phyloP scores from a whole-genome alignment of 805 yeast genomes.

The Saccharomycopsis sp. region DNA sequence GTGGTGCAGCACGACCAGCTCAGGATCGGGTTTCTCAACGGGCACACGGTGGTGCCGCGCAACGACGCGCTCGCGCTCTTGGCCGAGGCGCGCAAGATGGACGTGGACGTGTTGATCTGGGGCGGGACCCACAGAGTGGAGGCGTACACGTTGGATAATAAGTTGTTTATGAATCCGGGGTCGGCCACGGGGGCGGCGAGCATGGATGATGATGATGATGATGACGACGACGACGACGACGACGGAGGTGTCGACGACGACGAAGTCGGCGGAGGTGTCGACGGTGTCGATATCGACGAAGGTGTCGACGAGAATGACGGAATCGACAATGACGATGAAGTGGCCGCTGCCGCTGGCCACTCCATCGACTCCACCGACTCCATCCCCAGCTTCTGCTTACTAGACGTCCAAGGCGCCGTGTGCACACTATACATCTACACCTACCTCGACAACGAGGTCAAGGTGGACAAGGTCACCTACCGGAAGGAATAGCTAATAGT shows the following conservation, averaged over 20 bases:
- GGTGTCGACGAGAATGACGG: constrained; percentile 4
- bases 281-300: neutral
- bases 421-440: constrained; percentile 85
- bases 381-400: constrained; percentile 81
- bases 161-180: constrained; percentile 93
- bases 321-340: constrained; percentile 2
- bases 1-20: constrained; percentile 63
- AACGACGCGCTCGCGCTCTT: constrained; percentile 79
- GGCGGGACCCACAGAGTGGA: constrained; percentile 92
- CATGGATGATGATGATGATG: constrained; percentile 52
- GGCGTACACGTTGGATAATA: constrained; percentile 86
- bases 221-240: constrained; percentile 36
- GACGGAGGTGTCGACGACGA: constrained; percentile 22
- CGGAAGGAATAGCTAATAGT: constrained; percentile 48
- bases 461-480: constrained; percentile 79
- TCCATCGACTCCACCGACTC: constrained; percentile 22
- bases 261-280: constrained; percentile 10
- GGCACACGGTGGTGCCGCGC: constrained; percentile 74
- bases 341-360: constrained; percentile 5
- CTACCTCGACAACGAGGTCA: constrained; percentile 68
- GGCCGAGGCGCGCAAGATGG: constrained; percentile 79
- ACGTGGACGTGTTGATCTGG: constrained; percentile 84
- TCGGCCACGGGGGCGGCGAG: constrained; percentile 89
- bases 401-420: constrained; percentile 73
- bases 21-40: constrained; percentile 77